Evolutionary conservation across 169 alveolate species (phyloP).

Genomic region (Prorocentrum cordatum): DNA sequence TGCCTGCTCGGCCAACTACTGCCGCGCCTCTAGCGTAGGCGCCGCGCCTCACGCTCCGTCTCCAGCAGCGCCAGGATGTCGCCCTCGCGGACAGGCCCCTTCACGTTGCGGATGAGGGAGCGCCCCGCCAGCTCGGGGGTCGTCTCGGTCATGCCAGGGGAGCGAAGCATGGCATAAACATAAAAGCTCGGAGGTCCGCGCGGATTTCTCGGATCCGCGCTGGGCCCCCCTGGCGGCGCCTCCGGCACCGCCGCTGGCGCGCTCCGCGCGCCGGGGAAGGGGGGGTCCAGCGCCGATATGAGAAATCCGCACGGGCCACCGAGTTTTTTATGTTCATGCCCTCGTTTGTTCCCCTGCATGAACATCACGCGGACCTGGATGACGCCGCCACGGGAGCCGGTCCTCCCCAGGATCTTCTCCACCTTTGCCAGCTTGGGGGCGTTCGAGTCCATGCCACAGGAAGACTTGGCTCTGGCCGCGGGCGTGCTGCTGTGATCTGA

Average conservation of each 20-base stretch:
- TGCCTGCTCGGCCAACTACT: too few relatives aligned
- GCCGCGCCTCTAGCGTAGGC: slow-evolving; percentile 85
- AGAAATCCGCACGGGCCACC: not conserved
- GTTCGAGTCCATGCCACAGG: slow-evolving; percentile 3
- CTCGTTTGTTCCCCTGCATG: too few relatives aligned
- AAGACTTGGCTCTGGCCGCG: too few relatives aligned
- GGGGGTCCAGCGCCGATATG: too few relatives aligned
- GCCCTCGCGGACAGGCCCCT: slow-evolving; percentile 97
- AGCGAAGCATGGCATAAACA: too few relatives aligned
- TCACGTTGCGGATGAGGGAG: slow-evolving; percentile 92
- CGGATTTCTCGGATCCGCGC: too few relatives aligned
- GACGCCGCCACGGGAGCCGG: slow-evolving; percentile 98
- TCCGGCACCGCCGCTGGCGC: too few relatives aligned
- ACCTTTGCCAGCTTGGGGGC: slow-evolving; percentile 91
- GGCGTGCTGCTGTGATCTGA: too few relatives aligned
- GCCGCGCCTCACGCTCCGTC: slow-evolving; percentile 97
- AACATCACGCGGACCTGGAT: slow-evolving; percentile 86
- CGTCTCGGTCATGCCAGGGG: slow-evolving; percentile 67
- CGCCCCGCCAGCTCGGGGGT: slow-evolving; percentile 85
- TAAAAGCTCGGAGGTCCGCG: too few relatives aligned
- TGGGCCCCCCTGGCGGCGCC: too few relatives aligned
- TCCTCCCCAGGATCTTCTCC: slow-evolving; percentile 90
- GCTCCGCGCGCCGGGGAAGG: too few relatives aligned
- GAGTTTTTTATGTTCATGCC: too few relatives aligned
- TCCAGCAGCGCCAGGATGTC: slow-evolving; percentile 94